Evolutionary conservation across 257 asterid species (phyloP).

Genomic region (Phtheirospermum japonicum): DNA sequence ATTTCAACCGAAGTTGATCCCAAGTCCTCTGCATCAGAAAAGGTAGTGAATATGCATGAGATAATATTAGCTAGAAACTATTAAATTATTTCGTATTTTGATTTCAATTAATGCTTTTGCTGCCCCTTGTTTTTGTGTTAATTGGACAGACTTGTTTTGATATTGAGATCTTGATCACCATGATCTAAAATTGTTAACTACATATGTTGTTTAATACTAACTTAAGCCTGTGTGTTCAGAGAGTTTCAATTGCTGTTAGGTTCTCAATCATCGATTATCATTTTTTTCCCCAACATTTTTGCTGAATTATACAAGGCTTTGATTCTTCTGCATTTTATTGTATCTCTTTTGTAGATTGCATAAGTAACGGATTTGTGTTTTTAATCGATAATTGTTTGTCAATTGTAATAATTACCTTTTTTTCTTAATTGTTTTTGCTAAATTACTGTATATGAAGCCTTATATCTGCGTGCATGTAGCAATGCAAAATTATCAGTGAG

Average conservation of each 20-base stretch:
- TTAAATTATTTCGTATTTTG: background rate
- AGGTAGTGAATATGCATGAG: conserved; percentile 19
- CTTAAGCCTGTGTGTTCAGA: background rate
- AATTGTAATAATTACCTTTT: background rate
- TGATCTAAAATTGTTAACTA: background rate
- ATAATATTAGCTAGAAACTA: background rate
- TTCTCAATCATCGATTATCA: background rate
- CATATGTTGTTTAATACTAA: background rate
- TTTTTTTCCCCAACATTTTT: background rate
- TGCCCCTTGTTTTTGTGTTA: background rate
- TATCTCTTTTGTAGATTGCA: conserved; percentile 9
- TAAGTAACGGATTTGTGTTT: conserved; percentile 11
- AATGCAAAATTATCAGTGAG: background rate
- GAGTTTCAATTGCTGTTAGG: background rate
- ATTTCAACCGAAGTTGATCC: conserved; percentile 22
- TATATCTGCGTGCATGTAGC: conserved; percentile 21
- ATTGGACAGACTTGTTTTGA: background rate
- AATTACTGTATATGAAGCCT: conserved; percentile 20
- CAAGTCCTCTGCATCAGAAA: conserved; percentile 22
- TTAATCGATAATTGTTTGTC: conserved; percentile 8
- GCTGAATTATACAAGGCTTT: background rate
- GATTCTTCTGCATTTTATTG: background rate
- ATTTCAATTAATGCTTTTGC: conserved; percentile 13
- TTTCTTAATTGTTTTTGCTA: conserved; percentile 7
- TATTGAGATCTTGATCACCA: background rate